Evolutionary conservation across 176 grass and related monocot species (phyloP), one percentile per base, ranked within the genome.

Genomic region (Chrysopogon serrulatus): DNA sequence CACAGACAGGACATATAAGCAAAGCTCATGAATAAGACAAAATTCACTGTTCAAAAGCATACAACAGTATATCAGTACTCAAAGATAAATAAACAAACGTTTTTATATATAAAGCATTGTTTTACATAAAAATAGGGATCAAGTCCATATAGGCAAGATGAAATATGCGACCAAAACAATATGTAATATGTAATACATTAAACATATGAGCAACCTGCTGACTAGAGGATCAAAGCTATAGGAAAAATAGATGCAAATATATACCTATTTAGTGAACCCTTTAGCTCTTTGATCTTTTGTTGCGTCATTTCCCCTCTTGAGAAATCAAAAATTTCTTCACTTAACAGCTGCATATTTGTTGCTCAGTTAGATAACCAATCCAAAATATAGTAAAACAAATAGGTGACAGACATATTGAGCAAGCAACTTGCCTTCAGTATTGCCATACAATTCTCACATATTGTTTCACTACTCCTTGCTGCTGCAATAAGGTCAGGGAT

Each of bases 321-420:
- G 82, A 98, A 98, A 86, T 98, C 92, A 78, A 98, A 98, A 79
- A 98, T 91, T 90, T 98, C 92, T 89, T 98, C 95, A 79, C 95
- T 98, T 70, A 98, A 83, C 72, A 98, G 92, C 95, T 98, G 95
- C 41, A 89, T 17, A 66, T 74, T 45, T 31, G 41, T 51, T 35
- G 13, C 8, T 61, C 26, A 33, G 33, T 92, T 32, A 92, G 71
- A 53, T 36, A 65, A 3, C 45, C 57, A 76, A 45, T 61, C 63
- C 61, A 59, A 59, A 70, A 48, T 31, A 81, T 57, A 61, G 68
- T 65, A 69, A 88, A 65, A 75, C 44, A 74, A 74, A 51, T 45
- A 73, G 15, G 43, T 49, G 32, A 74, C 26, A 73, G 8, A 31
- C 4, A 74, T 33, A 32, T 18, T 31, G 8, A 73, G 8, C 24